Evolutionary conservation across 1,284 basidiomycete species (phyloP).

Genomic region (Malassezia caprae): DNA sequence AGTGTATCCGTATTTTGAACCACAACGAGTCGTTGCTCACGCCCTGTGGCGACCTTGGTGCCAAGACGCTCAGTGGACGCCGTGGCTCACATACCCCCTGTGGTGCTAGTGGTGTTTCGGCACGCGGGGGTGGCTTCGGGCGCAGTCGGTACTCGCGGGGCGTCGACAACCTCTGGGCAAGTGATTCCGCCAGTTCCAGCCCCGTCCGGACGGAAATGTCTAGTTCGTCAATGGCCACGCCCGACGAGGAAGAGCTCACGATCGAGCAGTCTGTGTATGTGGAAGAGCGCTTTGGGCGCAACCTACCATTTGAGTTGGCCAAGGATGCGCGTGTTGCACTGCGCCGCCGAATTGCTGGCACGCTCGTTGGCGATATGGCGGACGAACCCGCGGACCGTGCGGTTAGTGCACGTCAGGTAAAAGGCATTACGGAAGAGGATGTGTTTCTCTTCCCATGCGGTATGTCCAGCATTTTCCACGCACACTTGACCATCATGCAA

Average conservation of each 20-base stretch:
- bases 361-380: conserved; percentile 51
- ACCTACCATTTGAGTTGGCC: conserved; percentile 67
- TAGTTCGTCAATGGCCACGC: background rate
- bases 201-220: background rate
- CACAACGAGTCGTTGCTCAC: conserved; percentile 20
- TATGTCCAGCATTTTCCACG: conserved; percentile 86
- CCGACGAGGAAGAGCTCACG: conserved; percentile 49
- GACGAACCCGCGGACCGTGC: conserved; percentile 52
- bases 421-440: conserved; percentile 58
- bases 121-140: conserved; percentile 17
- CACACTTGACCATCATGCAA: conserved; percentile 58
- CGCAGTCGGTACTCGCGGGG: conserved; percentile 23
- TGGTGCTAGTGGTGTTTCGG: background rate
- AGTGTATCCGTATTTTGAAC: conserved; percentile 55
- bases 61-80: background rate
- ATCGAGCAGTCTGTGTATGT: conserved; percentile 56
- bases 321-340: conserved; percentile 73
- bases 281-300: conserved; percentile 91
- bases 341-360: conserved; percentile 76
- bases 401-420: conserved; percentile 26
- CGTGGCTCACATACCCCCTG: background rate
- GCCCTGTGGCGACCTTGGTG: background rate
- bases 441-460: conserved; percentile 79
- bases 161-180: background rate
- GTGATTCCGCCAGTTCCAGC: background rate